phyloP scores from a whole-genome alignment of 2,329 filamentous ascomycete species.

The Talaromyces amestolkiae region DNA sequence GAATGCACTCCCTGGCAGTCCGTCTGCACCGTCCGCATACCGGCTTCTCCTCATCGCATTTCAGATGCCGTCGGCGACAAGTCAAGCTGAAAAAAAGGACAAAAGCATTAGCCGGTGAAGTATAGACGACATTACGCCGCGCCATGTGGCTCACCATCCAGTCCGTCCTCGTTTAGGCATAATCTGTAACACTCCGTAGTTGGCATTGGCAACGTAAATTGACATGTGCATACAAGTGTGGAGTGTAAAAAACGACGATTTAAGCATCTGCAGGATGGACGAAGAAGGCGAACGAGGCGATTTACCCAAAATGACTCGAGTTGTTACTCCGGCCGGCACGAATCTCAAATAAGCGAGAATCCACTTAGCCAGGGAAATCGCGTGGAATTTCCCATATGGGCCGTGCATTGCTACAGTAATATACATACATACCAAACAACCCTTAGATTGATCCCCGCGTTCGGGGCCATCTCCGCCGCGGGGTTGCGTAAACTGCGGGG shows the following conservation, averaged over 20 bases:
- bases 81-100: constrained; percentile 4
- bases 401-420: background rate
- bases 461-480: background rate
- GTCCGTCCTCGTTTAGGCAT: constrained; percentile 4
- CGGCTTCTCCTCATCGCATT: constrained; percentile 15
- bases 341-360: background rate
- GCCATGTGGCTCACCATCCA: constrained; percentile 7
- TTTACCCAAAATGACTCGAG: constrained; percentile 3
- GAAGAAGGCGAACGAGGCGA: constrained; percentile 7
- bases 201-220: background rate
- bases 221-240: background rate
- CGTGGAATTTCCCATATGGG: background rate
- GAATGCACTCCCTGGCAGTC: constrained; percentile 8
- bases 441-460: background rate
- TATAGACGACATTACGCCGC: background rate
- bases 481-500: background rate
- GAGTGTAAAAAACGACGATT: background rate
- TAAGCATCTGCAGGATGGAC: background rate
- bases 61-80: constrained; percentile 14
- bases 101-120: background rate
- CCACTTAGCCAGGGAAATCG: background rate
- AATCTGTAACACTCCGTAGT: background rate
- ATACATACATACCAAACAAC: background rate
- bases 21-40: constrained; percentile 11
- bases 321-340: background rate